These are phyloP conservation scores for Carex kokanica DNA, from an alignment of 176 grass and related monocot genomes.

Conservation along the genomic window DNA sequence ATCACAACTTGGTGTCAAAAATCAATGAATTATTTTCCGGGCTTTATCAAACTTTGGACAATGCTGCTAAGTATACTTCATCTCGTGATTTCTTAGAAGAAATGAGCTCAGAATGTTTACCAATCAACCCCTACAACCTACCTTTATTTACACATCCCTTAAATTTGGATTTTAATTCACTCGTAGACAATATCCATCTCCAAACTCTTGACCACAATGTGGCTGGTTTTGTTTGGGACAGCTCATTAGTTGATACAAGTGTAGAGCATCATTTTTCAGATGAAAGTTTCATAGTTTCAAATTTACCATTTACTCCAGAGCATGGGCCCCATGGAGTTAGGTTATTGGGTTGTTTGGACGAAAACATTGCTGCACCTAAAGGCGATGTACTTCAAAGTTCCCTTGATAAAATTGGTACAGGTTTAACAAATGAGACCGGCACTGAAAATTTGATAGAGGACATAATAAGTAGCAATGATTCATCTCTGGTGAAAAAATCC, in stretches of 20 bases:
- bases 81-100: not conserved
- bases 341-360: not conserved
- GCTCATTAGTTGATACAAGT: not conserved
- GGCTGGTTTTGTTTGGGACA: not conserved
- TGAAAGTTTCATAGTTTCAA: not conserved
- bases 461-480: not conserved
- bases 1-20: slow-evolving; percentile 41
- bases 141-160: not conserved
- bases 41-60: slow-evolving; percentile 24
- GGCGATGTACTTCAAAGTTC: not conserved
- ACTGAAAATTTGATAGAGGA: not conserved
- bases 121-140: not conserved
- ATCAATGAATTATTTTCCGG: slow-evolving; percentile 56
- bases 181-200: not conserved
- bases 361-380: not conserved
- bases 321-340: not conserved
- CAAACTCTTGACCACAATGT: not conserved
- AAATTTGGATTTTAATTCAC: not conserved
- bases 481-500: not conserved
- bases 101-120: slow-evolving; percentile 12
- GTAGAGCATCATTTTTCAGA: not conserved
- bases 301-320: slow-evolving; percentile 1
- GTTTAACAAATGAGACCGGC: not conserved
- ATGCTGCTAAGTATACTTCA: not conserved
- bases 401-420: not conserved